A percentile compares a stretch with the other conserved stretches of the same genome.
Evolutionary conservation across 2,329 filamentous ascomycete genomes (phyloP).

Genomic region (Penicillium sp.): DNA sequence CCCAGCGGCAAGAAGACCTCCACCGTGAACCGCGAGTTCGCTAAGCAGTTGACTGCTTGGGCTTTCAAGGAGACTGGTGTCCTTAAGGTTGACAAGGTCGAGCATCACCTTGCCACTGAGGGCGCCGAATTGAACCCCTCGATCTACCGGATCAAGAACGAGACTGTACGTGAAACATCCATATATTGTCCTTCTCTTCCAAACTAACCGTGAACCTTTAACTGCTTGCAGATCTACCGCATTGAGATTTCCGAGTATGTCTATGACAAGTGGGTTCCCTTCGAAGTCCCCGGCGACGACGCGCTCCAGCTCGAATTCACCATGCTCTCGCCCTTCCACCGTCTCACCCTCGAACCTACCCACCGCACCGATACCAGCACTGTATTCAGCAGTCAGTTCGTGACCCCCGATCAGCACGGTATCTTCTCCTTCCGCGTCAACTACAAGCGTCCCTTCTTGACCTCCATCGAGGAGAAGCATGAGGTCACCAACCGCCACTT

Average conservation of each 20-base stretch:
- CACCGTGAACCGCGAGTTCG: slow-evolving; percentile 80
- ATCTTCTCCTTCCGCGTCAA: slow-evolving; percentile 98
- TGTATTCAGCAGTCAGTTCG: slow-evolving; percentile 72
- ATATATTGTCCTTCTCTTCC: not conserved
- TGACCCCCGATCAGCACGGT: slow-evolving; percentile 90
- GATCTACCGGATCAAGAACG: slow-evolving; percentile 94
- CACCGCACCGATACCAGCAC: slow-evolving; percentile 63
- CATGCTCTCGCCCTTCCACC: slow-evolving; percentile 98
- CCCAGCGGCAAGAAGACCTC: slow-evolving; percentile 55
- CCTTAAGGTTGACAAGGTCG: slow-evolving; percentile 74
- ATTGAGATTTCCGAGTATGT: slow-evolving; percentile 86
- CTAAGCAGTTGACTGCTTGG: slow-evolving; percentile 84
- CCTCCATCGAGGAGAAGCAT: slow-evolving; percentile 85
- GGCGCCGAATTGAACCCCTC: slow-evolving; percentile 66
- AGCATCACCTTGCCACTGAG: slow-evolving; percentile 65
- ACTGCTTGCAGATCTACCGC: slow-evolving; percentile 64
- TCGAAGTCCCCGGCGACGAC: slow-evolving; percentile 66
- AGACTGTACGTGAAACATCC: slow-evolving; percentile 69
- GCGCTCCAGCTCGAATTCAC: slow-evolving; percentile 90
- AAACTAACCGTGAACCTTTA: slow-evolving; percentile 25
- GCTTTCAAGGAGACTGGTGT: slow-evolving; percentile 93
- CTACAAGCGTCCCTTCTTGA: slow-evolving; percentile 93
- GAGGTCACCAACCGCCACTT: slow-evolving; percentile 95
- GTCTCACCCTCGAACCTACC: slow-evolving; percentile 65
- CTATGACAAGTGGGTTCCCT: slow-evolving; percentile 72